Base-by-base conservation (phyloP, 2,329 filamentous ascomycete species). In the Monosporascus sp. region DNA sequence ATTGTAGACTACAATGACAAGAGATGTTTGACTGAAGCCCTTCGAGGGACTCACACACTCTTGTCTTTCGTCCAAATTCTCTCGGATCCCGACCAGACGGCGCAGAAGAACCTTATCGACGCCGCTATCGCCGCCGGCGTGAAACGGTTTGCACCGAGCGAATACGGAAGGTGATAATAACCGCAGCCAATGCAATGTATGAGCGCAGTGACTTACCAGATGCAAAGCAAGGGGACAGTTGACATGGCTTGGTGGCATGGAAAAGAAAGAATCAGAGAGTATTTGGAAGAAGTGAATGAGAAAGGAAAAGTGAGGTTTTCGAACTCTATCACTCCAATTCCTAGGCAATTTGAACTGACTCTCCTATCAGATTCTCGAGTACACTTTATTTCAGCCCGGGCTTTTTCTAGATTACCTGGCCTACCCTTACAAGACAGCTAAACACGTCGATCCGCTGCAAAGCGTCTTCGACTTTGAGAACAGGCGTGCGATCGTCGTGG, bases 71-170 rank as follows among this genome's bases (percentile, higher is more conserved):
- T 81, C 15, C 57, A 71, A 5, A 55, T 67, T 1, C 61, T 71
- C 2, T 60, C 61, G 0, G 69, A 72, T 50, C 60, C 60, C 5
- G 57, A 60, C 1, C 58, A 71, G 34, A 63, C 65, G n/a, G 65
- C 76, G 0, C 82, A 86, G 60, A 74, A 72, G 54, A 75, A 74
- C 34, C 67, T 87, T 47, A 80, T 86, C 49, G 79, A 86, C 52
- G 84, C 83, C 1, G 74, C 80, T 6, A 72, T 84, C 39, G 69
- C 71, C 3, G 82, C 82, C 1, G 80, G 82, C 1, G 83, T 87
- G 6, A 77, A 78, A 58, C 75, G 82, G 6, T 85, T 83, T 62
- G 75, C 85, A 1, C 82, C 83, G 2, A 81, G 80, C 37, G 85
- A 88, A 57, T 88, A 77, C 56, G 68, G 63, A 22, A 67, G 66